A percentile compares a stretch with the other conserved stretches of the same genome.
Evolutionary conservation across 257 asterid species (phyloP).

Genomic region (Primulina eburnea): DNA sequence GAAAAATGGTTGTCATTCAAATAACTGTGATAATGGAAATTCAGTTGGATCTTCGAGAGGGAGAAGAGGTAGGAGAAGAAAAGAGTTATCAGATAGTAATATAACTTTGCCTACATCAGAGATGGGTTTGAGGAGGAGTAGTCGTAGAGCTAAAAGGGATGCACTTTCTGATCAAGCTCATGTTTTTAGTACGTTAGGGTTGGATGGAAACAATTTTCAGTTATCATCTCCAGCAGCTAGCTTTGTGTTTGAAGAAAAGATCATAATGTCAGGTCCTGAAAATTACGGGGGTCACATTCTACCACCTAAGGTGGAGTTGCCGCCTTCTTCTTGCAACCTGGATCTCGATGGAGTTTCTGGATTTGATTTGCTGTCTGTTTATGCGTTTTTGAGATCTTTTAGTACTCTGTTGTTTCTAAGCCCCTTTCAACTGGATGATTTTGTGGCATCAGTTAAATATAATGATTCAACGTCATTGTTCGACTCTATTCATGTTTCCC

Average conservation of each 20-base stretch:
- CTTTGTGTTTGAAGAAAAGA: conserved; percentile 52
- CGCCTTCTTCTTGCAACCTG: conserved; percentile 61
- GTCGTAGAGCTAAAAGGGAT: conserved; percentile 62
- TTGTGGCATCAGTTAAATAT: conserved; percentile 64
- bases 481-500: conserved; percentile 80
- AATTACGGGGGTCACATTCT: conserved; percentile 32
- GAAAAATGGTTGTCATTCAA: conserved; percentile 24
- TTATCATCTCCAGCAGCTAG: conserved; percentile 60
- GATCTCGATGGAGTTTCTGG: conserved; percentile 58
- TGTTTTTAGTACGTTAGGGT: conserved; percentile 31
- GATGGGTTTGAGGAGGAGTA: conserved; percentile 83
- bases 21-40: conserved; percentile 29
- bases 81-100: conserved; percentile 30
- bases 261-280: conserved; percentile 27
- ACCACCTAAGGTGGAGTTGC: conserved; percentile 70
- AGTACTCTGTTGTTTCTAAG: conserved; percentile 76
- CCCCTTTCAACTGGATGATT: conserved; percentile 83
- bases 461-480: conserved; percentile 61
- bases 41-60: conserved; percentile 35
- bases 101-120: conserved; percentile 37
- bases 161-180: conserved; percentile 40
- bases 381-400: conserved; percentile 91
- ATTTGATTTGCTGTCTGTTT: conserved; percentile 70
- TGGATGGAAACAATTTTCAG: conserved; percentile 36
- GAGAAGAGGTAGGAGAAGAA: conserved; percentile 63